A percentile compares a stretch with the other conserved stretches of the same genome.
phyloP scores from a whole-genome alignment of 2,329 filamentous ascomycete species.

The Aspergillus ustus region DNA sequence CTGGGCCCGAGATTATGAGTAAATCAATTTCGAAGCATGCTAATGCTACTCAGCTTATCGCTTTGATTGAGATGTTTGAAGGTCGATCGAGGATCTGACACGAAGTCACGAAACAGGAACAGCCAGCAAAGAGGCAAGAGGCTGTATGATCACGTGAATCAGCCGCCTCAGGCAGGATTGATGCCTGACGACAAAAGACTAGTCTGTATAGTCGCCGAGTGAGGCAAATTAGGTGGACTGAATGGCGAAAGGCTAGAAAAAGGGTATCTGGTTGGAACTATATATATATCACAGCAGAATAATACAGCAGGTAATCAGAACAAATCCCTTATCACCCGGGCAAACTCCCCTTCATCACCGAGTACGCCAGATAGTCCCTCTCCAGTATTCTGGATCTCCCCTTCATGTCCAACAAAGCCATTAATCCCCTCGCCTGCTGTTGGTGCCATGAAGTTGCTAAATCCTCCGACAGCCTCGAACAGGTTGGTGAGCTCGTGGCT shows the following conservation, averaged over 20 bases:
- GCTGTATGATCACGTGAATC: slow-evolving; percentile 3
- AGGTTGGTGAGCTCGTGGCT: slow-evolving; percentile 64
- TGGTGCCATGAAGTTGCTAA: slow-evolving; percentile 45
- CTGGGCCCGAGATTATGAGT: background rate
- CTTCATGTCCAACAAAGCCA: slow-evolving; percentile 43
- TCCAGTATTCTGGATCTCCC: slow-evolving; percentile 48
- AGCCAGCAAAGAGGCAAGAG: slow-evolving; percentile 2
- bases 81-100: background rate
- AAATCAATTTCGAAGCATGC: background rate
- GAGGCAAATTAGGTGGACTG: background rate
- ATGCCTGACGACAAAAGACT: background rate
- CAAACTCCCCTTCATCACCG: slow-evolving; percentile 63
- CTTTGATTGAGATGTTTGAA: background rate
- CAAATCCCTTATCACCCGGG: slow-evolving; percentile 62
- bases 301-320: slow-evolving; percentile 48
- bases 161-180: background rate
- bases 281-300: background rate
- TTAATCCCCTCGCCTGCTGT: slow-evolving; percentile 42
- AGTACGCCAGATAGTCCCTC: slow-evolving; percentile 51
- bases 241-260: background rate
- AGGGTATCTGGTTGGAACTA: slow-evolving; percentile 7
- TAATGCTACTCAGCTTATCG: background rate
- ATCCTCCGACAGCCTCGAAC: slow-evolving; percentile 66
- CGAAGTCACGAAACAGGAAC: background rate
- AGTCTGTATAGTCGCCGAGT: too few species aligned